phyloP scores from a whole-genome alignment of 768 basidiomycete species.

The Boletus patriciae region DNA sequence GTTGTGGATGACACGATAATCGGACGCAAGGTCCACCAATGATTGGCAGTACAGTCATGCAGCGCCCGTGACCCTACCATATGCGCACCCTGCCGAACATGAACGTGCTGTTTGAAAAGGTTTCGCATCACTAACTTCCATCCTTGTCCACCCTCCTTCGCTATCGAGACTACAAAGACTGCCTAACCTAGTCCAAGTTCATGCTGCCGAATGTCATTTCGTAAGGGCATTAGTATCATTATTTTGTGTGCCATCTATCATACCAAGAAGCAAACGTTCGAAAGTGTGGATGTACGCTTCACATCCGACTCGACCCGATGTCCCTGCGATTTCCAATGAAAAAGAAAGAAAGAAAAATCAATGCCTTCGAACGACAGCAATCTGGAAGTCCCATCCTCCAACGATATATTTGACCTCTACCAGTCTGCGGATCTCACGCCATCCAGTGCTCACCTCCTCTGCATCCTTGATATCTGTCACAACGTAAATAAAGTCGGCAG shows the following conservation, averaged over 20 bases:
- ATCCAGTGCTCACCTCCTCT: conserved; percentile 55
- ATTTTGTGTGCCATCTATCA: conserved; percentile 10
- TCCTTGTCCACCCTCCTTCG: no score
- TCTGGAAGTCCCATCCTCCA: conserved; percentile 86
- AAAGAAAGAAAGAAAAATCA: conserved; percentile 24
- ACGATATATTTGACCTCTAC: conserved; percentile 79
- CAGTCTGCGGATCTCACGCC: conserved; percentile 84
- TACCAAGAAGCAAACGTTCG: background rate
- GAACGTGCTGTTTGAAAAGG: no score
- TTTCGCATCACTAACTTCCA: no score
- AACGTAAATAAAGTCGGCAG: conserved; percentile 89
- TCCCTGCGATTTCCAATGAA: background rate
- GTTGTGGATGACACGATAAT: background rate
- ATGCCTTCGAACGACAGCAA: conserved; percentile 79
- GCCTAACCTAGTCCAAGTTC: background rate
- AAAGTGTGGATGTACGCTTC: background rate
- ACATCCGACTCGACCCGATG: background rate
- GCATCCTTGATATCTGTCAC: conserved; percentile 56
- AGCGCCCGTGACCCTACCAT: no score
- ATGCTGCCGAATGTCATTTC: background rate
- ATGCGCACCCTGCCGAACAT: no score
- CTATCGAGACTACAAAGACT: background rate
- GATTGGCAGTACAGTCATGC: no score
- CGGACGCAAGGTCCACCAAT: background rate
- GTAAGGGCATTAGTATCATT: background rate